These are phyloP conservation scores for Pochonia chlamydosporia DNA, from an alignment of 2,329 filamentous ascomycete species.

Conservation along the genomic window DNA sequence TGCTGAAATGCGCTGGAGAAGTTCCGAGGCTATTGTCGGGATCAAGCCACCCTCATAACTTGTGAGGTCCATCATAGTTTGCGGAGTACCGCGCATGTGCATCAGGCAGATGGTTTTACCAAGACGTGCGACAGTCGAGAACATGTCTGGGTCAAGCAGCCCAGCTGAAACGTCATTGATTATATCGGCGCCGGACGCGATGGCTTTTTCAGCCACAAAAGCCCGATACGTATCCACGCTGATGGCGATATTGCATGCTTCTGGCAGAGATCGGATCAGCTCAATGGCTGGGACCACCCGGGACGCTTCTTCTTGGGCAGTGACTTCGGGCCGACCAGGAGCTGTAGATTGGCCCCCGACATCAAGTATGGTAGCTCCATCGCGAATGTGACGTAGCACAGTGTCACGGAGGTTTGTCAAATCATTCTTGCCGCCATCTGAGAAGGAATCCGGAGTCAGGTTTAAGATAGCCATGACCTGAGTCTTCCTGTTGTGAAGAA, in stretches of 20 bases:
- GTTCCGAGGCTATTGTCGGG: slow-evolving; percentile 58
- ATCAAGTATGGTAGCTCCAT: slow-evolving; percentile 80
- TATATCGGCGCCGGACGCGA: slow-evolving; percentile 78
- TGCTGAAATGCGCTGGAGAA: slow-evolving; percentile 62
- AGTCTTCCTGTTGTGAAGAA: slow-evolving; percentile 56
- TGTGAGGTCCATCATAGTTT: slow-evolving; percentile 68
- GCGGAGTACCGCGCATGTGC: slow-evolving; percentile 88
- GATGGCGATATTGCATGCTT: slow-evolving; percentile 60
- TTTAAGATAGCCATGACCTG: slow-evolving; percentile 93
- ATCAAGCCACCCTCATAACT: slow-evolving; percentile 66
- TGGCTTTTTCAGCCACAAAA: slow-evolving; percentile 68
- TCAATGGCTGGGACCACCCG: slow-evolving; percentile 77
- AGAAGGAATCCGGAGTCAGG: slow-evolving; percentile 94
- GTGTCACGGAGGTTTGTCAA: slow-evolving; percentile 50
- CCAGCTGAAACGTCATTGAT: slow-evolving; percentile 94
- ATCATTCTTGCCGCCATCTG: slow-evolving; percentile 70
- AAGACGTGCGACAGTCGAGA: slow-evolving; percentile 69
- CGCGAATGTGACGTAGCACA: slow-evolving; percentile 55
- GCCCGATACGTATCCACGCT: slow-evolving; percentile 93
- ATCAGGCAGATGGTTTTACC: slow-evolving; percentile 78
- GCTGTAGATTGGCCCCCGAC: slow-evolving; percentile 91
- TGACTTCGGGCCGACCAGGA: slow-evolving; percentile 64
- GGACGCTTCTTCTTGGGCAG: slow-evolving; percentile 65
- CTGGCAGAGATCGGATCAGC: slow-evolving; percentile 62
- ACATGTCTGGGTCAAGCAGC: slow-evolving; percentile 71